Percentiles rank a stretch among this genome's conserved stretches.
These are phyloP conservation scores for Fusarium veterinarium DNA, from an alignment of 2,329 filamentous ascomycete genomes.

Conservation along the genomic window DNA sequence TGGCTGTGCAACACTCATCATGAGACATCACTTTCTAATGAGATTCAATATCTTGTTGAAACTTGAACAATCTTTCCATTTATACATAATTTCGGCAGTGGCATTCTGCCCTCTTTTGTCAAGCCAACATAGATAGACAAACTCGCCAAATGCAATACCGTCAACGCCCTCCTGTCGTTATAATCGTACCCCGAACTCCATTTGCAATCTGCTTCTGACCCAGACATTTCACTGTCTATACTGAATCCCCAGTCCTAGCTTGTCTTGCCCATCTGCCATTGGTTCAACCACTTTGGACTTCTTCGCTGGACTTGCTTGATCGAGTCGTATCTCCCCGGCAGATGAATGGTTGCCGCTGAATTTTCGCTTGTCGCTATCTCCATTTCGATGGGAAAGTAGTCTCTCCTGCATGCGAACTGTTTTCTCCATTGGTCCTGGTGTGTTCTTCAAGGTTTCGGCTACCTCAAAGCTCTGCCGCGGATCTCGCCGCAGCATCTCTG, in stretches of 20 bases:
- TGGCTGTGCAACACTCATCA: slow-evolving; percentile 9
- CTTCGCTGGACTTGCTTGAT: slow-evolving; percentile 62
- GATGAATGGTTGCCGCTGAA: slow-evolving; percentile 51
- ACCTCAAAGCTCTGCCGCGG: slow-evolving; percentile 65
- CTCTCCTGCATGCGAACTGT: slow-evolving; percentile 63
- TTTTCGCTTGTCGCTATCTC: slow-evolving; percentile 64
- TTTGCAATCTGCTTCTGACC: slow-evolving; percentile 8
- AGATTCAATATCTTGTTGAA: not conserved
- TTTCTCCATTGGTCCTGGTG: slow-evolving; percentile 57
- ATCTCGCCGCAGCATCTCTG: slow-evolving; percentile 76
- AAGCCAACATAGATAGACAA: not conserved
- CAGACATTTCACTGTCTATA: slow-evolving; percentile 49
- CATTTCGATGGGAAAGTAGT: slow-evolving; percentile 59
- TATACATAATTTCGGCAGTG: not conserved
- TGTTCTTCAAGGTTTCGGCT: slow-evolving; percentile 57
- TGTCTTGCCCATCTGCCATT: slow-evolving; percentile 51
- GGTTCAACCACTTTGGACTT: slow-evolving; percentile 59
- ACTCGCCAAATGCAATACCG: not conserved
- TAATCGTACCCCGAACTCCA: slow-evolving; percentile 31
- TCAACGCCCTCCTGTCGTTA: slow-evolving; percentile 29
- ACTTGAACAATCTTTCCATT: not conserved
- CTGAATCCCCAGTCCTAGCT: slow-evolving; percentile 65
- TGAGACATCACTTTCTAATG: slow-evolving; percentile 1
- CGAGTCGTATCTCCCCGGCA: slow-evolving; percentile 49
- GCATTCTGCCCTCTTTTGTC: not conserved